Evolutionary conservation across 2,329 filamentous ascomycete species (phyloP), one percentile per base, ranked within the genome.

Genomic region (Nemania abortiva): DNA sequence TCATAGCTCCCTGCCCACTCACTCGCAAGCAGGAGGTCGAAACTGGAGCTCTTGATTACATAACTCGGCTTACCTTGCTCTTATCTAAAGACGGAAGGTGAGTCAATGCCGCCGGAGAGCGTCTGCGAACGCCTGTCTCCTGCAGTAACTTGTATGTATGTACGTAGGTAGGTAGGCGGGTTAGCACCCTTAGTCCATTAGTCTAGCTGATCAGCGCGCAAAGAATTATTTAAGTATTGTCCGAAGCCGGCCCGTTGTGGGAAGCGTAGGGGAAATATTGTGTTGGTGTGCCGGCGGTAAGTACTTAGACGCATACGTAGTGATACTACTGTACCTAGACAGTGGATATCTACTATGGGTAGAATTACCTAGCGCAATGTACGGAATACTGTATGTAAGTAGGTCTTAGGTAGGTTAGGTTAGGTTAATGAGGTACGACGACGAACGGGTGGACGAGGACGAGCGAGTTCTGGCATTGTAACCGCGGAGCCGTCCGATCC

Each of bases 401-500:
- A n/a, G n/a, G 24, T 27, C 24, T 27, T 27, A 27, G 24, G 24
- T 27, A 27, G 24, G 24, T 27, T 27, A 27, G 24, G 24, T 27
- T 27, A 27, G 24, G 24, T 27, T 27, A 5, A 27, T 2, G 24
- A 42, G 20, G 37, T 57, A 57, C 18, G 39, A 34, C 62, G 47
- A 63, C 31, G 27, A 47, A 59, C 37, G 39, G 55, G 39, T 29
- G 50, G 55, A 34, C 53, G 53, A 45, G 24, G 24, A 27, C 24
- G 24, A 29, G 42, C 47, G 45, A 54, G 54, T 57, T 18, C 9
- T 27, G 10, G 52, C 15, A 56, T 54, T 37, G 66, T 61, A 65
- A 61, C 62, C 57, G 62, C 66, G 57, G 66, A 69, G 61, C 52
- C 57, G 57, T 65, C 66, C 66, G 66, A 58, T 62, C 34, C 52